Evolutionary conservation across 495 filamentous ascomycete species (phyloP), one percentile per base, ranked within the genome.

Genomic region (Platismatia glauca): DNA sequence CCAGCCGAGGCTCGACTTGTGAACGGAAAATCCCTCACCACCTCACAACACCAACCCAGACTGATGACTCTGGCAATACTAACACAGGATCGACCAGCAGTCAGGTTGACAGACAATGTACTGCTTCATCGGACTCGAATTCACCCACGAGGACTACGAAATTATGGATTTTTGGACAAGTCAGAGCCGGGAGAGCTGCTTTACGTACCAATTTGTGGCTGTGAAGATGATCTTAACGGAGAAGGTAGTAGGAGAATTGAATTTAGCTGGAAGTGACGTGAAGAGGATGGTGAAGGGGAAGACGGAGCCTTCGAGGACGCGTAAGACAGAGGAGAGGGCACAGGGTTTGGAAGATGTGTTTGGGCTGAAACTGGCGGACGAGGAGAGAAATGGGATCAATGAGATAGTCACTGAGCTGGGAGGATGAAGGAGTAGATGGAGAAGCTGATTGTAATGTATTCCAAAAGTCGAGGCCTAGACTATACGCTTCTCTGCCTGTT

Each of bases 21-120:
- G 3, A 70, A 74, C n/a, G n/a, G n/a, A n/a, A n/a, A n/a, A n/a
- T n/a, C n/a, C n/a, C n/a, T n/a, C n/a, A n/a, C n/a, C n/a, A n/a
- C n/a, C n/a, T n/a, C n/a, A n/a, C n/a, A n/a, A n/a, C n/a, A n/a
- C n/a, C n/a, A n/a, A n/a, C n/a, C n/a, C n/a, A n/a, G n/a, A n/a
- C n/a, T n/a, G n/a, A n/a, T n/a, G n/a, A n/a, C 67, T 82, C 33
- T 89, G 85, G 86, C 77, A 88, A 39, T 87, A 84, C 61, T 79
- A 89, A 73, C 80, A 81, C 68, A 76, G 81, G 0, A 82, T 62
- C 64, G 71, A 12, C 44, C 67, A 0, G 71, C 72, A 1, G 67
- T 69, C 55, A 71, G 74, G 38, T 13, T 90, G 85, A 82, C 73
- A 78, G 53, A 71, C 77, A 0, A 78, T 79, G 58, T 89, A 88